Percentiles rank a stretch among this genome's conserved stretches.
Conservation (phyloP, 1,284 basidiomycete genomes). For the Pholiota adiposa region DNA sequence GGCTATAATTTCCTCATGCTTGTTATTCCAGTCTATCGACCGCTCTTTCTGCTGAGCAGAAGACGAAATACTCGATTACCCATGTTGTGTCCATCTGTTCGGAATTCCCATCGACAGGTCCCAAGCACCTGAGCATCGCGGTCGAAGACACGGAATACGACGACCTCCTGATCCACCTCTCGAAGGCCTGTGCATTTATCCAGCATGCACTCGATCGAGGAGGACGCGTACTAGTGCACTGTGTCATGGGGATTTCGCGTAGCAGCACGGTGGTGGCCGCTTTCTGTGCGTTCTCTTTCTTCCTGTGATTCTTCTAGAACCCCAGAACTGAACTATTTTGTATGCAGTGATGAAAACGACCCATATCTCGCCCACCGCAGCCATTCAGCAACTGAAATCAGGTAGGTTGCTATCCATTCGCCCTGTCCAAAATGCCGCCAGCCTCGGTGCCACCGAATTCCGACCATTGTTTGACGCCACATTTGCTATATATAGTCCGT, state of each 20-base stretch:
- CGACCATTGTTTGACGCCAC: not conserved
- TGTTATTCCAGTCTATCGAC: conserved; percentile 46
- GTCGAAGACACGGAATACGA: conserved; percentile 65
- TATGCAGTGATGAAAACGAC: conserved; percentile 57
- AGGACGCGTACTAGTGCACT: conserved; percentile 73
- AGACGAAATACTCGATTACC: conserved; percentile 50
- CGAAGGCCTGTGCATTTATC: conserved; percentile 58
- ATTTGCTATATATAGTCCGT: conserved; percentile 42
- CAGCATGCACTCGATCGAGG: conserved; percentile 48
- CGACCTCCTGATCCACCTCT: conserved; percentile 61
- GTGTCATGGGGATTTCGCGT: conserved; percentile 74
- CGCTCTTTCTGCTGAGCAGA: conserved; percentile 46
- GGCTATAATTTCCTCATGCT: not conserved
- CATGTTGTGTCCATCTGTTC: conserved; percentile 65
- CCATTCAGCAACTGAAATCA: conserved; percentile 51
- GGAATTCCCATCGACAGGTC: conserved; percentile 48
- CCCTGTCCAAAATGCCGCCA: not conserved
- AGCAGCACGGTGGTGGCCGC: conserved; percentile 71
- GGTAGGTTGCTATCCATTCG: conserved; percentile 37
- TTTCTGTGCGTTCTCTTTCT: conserved; percentile 48
- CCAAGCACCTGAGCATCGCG: conserved; percentile 49
- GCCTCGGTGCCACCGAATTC: not conserved
- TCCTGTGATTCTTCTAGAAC: not conserved
- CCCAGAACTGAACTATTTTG: not conserved
- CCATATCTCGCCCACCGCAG: conserved; percentile 44